Evolutionary conservation across 768 basidiomycete species (phyloP), one percentile per base, ranked within the genome.

Genomic region (Boletus tylopilopsis): DNA sequence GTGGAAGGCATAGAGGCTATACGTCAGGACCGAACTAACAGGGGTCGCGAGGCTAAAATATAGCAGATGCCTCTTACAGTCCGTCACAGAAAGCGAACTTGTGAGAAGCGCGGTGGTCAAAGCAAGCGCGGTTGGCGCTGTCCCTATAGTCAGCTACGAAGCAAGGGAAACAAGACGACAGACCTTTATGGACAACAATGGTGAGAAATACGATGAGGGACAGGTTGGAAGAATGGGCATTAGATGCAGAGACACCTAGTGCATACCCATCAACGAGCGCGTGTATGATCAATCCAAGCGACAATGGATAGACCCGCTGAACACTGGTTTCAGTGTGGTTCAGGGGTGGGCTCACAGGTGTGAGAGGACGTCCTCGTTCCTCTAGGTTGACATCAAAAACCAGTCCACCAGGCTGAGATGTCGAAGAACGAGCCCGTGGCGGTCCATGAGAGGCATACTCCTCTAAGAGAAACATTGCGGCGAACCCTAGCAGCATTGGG

Each of bases 191-290:
- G 19, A 98, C 74, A 41, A 90, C 76, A 35, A 99, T 79, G 3
- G 96, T 94, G 21, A 96, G 63, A 64, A 98, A 98, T 4, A 99
- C 87, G 36, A 97, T 75, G 10, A 92, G 61, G 1, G 94, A 89
- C 27, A 97, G 63, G 30, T 72, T 75, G 21, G 71, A 73, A 16
- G 72, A 68, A 49, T 55, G 71, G 1, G 67, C 49, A 18, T 64
- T 61, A 10, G 85, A 69, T 12, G 79, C 76, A 3, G 88, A 86
- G 18, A 93, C 87, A 21, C 95, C 96, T 33, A 98, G 73, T 3
- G 91, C 92, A 49, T 96, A 82, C 4, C 96, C 94, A 67, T 99
- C 96, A 0, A 93, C 89, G 41, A 94, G 75, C 1, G 84, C 89
- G 62, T 99, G 95, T 22, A 93, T 79, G 22, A 91, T 77, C 38